Conservation (phyloP, 129 eudicot species). For the Glebionis coronaria region DNA sequence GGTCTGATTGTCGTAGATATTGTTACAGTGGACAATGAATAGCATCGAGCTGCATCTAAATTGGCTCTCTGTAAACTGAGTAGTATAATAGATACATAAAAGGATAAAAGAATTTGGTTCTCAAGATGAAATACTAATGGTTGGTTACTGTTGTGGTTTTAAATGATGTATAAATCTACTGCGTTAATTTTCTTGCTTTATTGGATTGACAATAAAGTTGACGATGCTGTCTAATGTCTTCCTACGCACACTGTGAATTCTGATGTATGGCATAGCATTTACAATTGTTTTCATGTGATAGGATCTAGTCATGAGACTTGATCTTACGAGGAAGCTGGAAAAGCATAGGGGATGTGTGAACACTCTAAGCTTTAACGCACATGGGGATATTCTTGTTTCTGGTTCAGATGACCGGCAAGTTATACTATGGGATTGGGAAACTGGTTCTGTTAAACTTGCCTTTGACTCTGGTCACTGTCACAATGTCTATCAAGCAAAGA, state of each 20-base stretch:
- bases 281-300: constrained; percentile 22
- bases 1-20: too few relatives aligned
- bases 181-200: constrained; percentile 4
- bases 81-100: too few relatives aligned
- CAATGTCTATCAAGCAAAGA: constrained; percentile 80
- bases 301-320: constrained; percentile 84
- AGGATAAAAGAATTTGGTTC: too few relatives aligned
- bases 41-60: too few relatives aligned
- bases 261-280: not conserved
- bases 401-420: constrained; percentile 88
- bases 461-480: constrained; percentile 69
- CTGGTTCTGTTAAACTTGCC: constrained; percentile 56
- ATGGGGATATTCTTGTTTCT: constrained; percentile 70
- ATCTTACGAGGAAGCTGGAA: constrained; percentile 57
- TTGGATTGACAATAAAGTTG: not conserved
- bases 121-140: too few relatives aligned
- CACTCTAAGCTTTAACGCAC: constrained; percentile 64
- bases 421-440: constrained; percentile 92
- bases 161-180: too few relatives aligned
- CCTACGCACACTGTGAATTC: not conserved
- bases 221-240: constrained; percentile 1
- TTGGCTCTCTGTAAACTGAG: too few relatives aligned
- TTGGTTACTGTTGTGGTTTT: too few relatives aligned
- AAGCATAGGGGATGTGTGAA: constrained; percentile 87
- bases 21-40: too few relatives aligned